These are phyloP conservation scores for Mortierella sp. DNA, from an alignment of 371 early-diverging fungal genomes.

Conservation along the genomic window DNA sequence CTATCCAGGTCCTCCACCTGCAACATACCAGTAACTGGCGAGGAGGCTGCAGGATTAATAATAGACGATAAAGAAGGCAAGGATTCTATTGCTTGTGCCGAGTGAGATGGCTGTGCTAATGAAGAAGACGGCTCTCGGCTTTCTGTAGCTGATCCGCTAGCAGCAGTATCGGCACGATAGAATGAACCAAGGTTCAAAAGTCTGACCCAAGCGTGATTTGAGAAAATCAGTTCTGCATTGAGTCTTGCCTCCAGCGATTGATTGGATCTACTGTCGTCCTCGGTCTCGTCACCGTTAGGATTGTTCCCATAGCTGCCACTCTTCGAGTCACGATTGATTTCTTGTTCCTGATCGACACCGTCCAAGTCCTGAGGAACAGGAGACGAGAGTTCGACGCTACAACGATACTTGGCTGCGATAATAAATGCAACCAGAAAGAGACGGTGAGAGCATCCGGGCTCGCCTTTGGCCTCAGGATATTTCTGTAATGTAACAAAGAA, in stretches of 20 bases:
- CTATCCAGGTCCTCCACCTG: constrained; percentile 55
- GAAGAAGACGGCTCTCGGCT: constrained; percentile 3
- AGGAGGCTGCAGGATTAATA: constrained; percentile 5
- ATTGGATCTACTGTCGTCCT: not conserved
- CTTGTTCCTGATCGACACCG: not conserved
- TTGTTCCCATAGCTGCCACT: not conserved
- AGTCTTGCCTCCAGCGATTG: constrained; percentile 22
- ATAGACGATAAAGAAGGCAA: constrained; percentile 22
- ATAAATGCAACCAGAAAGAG: constrained; percentile 70
- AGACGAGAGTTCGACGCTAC: constrained; percentile 59
- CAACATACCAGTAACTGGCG: constrained; percentile 16
- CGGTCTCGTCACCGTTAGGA: not conserved
- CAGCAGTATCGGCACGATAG: constrained; percentile 19
- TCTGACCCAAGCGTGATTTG: constrained; percentile 52
- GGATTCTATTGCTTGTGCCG: constrained; percentile 13
- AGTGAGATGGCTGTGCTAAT: constrained; percentile 7
- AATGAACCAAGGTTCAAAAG: constrained; percentile 49
- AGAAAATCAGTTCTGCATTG: constrained; percentile 45
- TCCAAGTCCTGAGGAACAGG: constrained; percentile 16
- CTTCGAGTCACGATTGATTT: no score
- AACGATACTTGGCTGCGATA: constrained; percentile 67
- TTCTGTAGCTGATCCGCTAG: constrained; percentile 6
- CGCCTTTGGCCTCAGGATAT: constrained; percentile 64
- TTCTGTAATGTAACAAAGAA: constrained; percentile 47
- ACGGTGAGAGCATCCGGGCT: constrained; percentile 67